Evolutionary conservation across 768 basidiomycete genomes (phyloP).

Genomic region (Cubamyces sp.): DNA sequence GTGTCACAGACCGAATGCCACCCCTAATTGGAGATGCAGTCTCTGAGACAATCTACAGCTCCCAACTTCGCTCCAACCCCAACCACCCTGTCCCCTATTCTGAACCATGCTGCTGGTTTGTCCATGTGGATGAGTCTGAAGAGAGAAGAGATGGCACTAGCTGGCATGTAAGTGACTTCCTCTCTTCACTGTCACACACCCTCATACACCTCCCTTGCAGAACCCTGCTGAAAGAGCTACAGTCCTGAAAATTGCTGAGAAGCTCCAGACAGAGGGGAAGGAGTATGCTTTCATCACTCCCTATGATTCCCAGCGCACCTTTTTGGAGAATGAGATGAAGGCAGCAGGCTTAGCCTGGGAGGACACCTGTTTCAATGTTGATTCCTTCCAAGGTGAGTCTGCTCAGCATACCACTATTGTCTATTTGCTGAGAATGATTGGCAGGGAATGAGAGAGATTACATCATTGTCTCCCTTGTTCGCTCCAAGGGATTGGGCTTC

Average conservation of each 20-base stretch:
- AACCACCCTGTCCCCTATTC: constrained; percentile 52
- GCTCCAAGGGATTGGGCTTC: constrained; percentile 69
- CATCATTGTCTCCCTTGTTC: constrained; percentile 73
- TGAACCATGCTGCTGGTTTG: constrained; percentile 61
- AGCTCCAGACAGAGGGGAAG: constrained; percentile 54
- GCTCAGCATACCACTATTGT: constrained; percentile 10
- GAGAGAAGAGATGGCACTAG: constrained; percentile 44
- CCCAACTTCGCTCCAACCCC: constrained; percentile 56
- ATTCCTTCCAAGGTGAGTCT: constrained; percentile 74
- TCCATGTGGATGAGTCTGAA: constrained; percentile 51
- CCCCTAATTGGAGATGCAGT: constrained; percentile 77
- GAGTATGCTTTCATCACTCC: constrained; percentile 76
- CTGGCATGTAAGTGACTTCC: constrained; percentile 38
- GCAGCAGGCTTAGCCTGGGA: constrained; percentile 55
- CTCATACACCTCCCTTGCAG: constrained; percentile 39
- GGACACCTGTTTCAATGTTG: constrained; percentile 77
- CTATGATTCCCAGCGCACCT: constrained; percentile 72
- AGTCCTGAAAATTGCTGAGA: constrained; percentile 58
- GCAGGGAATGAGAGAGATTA: constrained; percentile 84
- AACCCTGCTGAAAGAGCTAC: constrained; percentile 61
- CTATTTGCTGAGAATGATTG: constrained; percentile 6
- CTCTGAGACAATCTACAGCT: constrained; percentile 66
- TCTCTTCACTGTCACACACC: not conserved
- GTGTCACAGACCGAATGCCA: constrained; percentile 76
- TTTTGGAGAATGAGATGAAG: constrained; percentile 62